Evolutionary conservation across 2,329 filamentous ascomycete species (phyloP), one percentile per base, ranked within the genome.

Genomic region (Xylariomycetidae sp.): DNA sequence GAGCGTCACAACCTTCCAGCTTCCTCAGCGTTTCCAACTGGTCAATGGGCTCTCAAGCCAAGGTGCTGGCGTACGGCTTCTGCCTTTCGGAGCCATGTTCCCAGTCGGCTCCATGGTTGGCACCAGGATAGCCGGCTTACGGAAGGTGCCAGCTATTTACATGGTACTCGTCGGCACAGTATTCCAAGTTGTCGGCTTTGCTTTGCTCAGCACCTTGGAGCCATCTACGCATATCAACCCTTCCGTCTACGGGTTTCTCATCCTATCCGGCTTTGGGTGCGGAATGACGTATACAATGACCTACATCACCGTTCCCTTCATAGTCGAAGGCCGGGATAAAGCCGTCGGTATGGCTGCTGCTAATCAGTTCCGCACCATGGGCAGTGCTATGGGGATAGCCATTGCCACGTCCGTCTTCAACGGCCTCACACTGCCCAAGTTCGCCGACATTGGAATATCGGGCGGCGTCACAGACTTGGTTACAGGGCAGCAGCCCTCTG

Each of bases 1-100:
- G 20, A 30, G n/a, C 8, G 26, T 35, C 5, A 30, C 20, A 4
- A 31, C 28, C 3, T 37, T 45, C 13, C 39, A 44, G 20, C 25
- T 50, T 2, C 43, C 43, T 1, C 42, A 48, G 24, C 27, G 43
- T 6, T 46, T 49, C 17, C 44, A 49, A 24, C 34, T 48, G 5
- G 34, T 49, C 8, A 40, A 43, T 13, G 43, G 38, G 8, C 29
- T 34, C 4, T 43, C 20, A 8, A 17, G 26, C 4, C 28, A 37
- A 1, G 34, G 38, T 9, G 42, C 42, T 5, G 42, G 42, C n/a
- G 33, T 40, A 5, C 23, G 38, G 7, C 18, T 47, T 3, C 27
- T 45, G 15, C 42, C 44, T 7, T 45, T 43, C 29, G 27, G 26
- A 7, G 33, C n/a, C 10, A 22, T 6, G 14, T 9, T 35, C 7